Conservation (phyloP, 2,329 filamentous ascomycete species). For the Harringtonia aguacate region DNA sequence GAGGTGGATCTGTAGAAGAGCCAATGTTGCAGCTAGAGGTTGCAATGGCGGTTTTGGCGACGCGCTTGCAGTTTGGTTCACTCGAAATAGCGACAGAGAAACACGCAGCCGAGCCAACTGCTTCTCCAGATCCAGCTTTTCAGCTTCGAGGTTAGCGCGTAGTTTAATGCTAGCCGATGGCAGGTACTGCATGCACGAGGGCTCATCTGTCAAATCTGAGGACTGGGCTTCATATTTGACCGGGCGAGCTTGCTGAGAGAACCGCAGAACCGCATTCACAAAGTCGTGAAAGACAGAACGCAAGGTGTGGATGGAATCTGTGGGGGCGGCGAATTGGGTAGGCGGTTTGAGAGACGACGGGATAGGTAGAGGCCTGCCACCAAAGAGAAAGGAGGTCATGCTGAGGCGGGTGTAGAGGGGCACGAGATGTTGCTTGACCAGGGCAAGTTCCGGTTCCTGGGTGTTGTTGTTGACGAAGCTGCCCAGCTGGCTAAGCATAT, state of each 20-base stretch:
- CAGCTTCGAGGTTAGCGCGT: slow-evolving; percentile 13
- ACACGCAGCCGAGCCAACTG: slow-evolving; percentile 20
- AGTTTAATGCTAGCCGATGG: no score
- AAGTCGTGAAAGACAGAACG: slow-evolving; percentile 22
- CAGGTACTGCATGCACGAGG: slow-evolving; percentile 10
- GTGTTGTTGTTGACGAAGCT: slow-evolving; percentile 12
- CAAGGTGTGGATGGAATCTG: slow-evolving; percentile 20
- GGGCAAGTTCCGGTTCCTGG: slow-evolving; percentile 20
- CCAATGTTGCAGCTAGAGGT: neutral
- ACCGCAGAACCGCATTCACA: no score
- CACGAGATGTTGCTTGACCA: slow-evolving; percentile 28
- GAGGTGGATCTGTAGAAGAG: slow-evolving; percentile 24
- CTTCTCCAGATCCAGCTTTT: slow-evolving; percentile 23
- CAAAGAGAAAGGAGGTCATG: slow-evolving; percentile 29
- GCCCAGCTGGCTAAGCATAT: slow-evolving; percentile 25
- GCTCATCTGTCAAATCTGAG: slow-evolving; percentile 8
- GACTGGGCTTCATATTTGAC: slow-evolving; percentile 15
- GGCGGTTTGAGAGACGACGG: slow-evolving; percentile 21
- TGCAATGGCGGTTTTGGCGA: neutral
- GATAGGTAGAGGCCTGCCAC: slow-evolving; percentile 23
- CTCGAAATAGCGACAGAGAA: slow-evolving; percentile 19
- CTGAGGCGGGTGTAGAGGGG: slow-evolving; percentile 33
- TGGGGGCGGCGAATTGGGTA: slow-evolving; percentile 18
- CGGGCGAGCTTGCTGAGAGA: slow-evolving; percentile 13
- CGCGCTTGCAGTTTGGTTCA: slow-evolving; percentile 11